Evolutionary conservation across 805 yeast genomes (phyloP).

Genomic region (Lipomyces sp.): DNA sequence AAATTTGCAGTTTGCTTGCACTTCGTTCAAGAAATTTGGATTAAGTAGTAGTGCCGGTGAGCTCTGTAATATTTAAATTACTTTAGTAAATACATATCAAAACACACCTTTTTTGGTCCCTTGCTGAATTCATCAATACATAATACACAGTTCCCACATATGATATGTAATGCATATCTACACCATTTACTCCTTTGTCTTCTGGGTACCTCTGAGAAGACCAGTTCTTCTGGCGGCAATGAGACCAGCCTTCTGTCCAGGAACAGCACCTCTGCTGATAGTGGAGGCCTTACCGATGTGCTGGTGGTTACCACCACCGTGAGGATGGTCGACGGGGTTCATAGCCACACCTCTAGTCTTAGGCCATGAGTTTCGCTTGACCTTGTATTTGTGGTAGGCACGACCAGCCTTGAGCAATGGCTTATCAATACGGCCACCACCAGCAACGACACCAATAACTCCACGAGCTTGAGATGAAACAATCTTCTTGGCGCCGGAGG

Average conservation of each 20-base stretch:
- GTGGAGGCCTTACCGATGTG: constrained; percentile 99
- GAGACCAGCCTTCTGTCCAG: constrained; percentile 99
- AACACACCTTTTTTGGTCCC: constrained; percentile 4
- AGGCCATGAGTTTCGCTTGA: constrained; percentile 99
- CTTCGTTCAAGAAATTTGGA: neutral
- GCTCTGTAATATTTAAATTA: neutral
- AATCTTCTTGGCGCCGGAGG: constrained; percentile 98
- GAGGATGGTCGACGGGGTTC: constrained; percentile 99
- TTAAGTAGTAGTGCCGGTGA: neutral
- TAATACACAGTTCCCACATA: neutral
- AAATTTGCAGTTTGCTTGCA: neutral
- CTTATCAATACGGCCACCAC: constrained; percentile 99
- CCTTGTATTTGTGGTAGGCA: constrained; percentile 99
- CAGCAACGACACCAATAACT: constrained; percentile 99
- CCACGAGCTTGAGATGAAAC: constrained; percentile 97
- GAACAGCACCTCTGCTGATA: constrained; percentile 98
- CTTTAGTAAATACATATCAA: constrained; percentile 2
- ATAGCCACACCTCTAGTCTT: constrained; percentile 99
- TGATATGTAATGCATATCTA: constrained; percentile 3
- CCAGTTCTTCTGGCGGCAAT: constrained; percentile 99
- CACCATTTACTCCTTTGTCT: constrained; percentile 67
- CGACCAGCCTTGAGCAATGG: constrained; percentile 99
- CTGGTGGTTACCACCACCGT: constrained; percentile 99
- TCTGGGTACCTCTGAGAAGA: constrained; percentile 99
- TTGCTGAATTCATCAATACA: constrained; percentile 10